Evolutionary conservation across 2,329 filamentous ascomycete species (phyloP), one percentile per base, ranked within the genome.

Genomic region (Fusarium subglutinans): DNA sequence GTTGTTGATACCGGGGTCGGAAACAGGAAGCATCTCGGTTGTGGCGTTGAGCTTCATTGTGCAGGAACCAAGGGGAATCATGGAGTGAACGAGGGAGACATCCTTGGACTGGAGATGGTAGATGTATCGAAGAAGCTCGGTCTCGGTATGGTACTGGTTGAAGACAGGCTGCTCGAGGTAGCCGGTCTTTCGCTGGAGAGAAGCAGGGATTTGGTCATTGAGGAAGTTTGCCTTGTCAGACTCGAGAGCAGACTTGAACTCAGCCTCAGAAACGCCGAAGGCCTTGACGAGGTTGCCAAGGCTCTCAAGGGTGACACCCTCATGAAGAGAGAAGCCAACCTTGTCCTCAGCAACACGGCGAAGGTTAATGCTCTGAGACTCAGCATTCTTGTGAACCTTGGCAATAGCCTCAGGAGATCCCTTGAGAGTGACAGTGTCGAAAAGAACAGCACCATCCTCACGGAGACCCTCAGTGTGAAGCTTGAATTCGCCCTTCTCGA

Each of bases 41-140:
- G 95, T 96, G 55, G 93, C 94, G 82, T 98, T 98, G 58, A 98
- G 90, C 87, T 98, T 98, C 96, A 98, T 98, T 14, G 96, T 98
- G 87, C 96, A 98, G 4, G 96, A 98, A 20, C 96, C 96, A 6
- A 98, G 90, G 5, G 96, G 94, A 70, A 98, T 98, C 96, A 98
- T 98, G 12, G 95, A 98, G 84, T 98, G 96, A 4, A 95, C 94
- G 6, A 98, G 88, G 3, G 96, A 98, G 11, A 98, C 86, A 81
- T 98, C 96, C 86, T 97, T 98, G 47, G 95, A 97, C 81, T 97
- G 93, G 13, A 98, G 87, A 81, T 98, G 94, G 81, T 96, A 90
- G 78, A 98, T 98, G 84, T 98, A 98, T 57, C 96, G 92, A 47
- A 98, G 87, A 73, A 98, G 89, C 83, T 98, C 94, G 2, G 96